These are phyloP conservation scores for Pichia californica DNA, from an alignment of 805 yeast species.

Conservation along the genomic window DNA sequence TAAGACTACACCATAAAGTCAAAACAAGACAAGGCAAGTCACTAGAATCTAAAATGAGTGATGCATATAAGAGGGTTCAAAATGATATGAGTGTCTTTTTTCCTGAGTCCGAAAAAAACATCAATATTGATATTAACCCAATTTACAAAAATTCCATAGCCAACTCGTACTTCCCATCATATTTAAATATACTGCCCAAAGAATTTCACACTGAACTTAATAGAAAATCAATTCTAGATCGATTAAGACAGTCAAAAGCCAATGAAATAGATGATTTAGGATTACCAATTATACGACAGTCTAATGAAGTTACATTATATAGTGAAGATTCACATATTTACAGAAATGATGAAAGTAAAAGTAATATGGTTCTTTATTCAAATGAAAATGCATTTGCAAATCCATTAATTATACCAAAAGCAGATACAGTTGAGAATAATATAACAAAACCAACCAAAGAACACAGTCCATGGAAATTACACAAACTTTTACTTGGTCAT, in stretches of 20 bases:
- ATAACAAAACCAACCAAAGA: slow-evolving; percentile 36
- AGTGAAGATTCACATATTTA: not conserved
- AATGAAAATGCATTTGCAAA: slow-evolving; percentile 22
- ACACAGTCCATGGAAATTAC: slow-evolving; percentile 54
- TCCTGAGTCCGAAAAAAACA: slow-evolving; percentile 7
- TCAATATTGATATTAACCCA: not conserved
- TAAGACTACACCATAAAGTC: no score
- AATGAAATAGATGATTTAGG: slow-evolving; percentile 11
- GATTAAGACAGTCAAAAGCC: slow-evolving; percentile 10
- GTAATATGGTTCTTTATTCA: not conserved
- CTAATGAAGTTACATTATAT: slow-evolving; percentile 14
- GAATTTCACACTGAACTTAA: slow-evolving; percentile 11
- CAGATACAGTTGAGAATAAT: slow-evolving; percentile 15
- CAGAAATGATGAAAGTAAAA: not conserved
- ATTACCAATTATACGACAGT: slow-evolving; percentile 5
- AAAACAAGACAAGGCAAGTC: no score
- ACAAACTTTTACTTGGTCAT: slow-evolving; percentile 79
- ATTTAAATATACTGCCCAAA: slow-evolving; percentile 12
- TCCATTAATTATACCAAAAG: slow-evolving; percentile 21
- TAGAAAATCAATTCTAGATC: slow-evolving; percentile 17
- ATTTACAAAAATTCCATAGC: slow-evolving; percentile 11
- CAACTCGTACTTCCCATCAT: slow-evolving; percentile 8
- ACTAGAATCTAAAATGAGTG: no score
- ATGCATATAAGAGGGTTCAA: slow-evolving; percentile 4
- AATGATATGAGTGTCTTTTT: not conserved